Base-by-base conservation (phyloP, 148 eudicot genomes). In the Talinum fruticosum region DNA sequence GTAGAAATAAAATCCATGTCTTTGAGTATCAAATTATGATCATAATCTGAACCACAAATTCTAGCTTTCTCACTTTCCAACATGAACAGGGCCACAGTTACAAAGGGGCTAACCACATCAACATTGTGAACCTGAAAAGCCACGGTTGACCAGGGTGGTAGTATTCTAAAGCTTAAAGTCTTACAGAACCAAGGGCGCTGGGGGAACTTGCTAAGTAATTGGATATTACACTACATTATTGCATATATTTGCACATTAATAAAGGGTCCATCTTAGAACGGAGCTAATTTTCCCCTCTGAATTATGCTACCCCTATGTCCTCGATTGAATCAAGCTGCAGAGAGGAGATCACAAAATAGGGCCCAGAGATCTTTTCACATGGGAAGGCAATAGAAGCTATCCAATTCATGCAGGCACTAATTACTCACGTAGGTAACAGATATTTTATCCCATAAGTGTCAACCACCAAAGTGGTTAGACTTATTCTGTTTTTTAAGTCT, bases 391-490 rank as follows among this genome's bases (percentile, higher is more conserved):
- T 19, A 23, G 35, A 32, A 66, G 10, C n/a, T 66, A 18, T 66
- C 44, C 30, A 19, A 30, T 61, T 45, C 59, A 33, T 5, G 51
- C 19, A 75, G 32, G 8, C 35, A 14, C 69, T 59, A 61, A 75
- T 61, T 45, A 76, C 0, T 36, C 24, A 23, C 2, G 54, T 34
- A 10, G 62, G 21, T 34, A 73, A 54, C 34, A 74, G 64, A 57
- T 74, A 74, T 30, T 36, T 59, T 44, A 74, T 74, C 75, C 66
- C 65, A 24, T 61, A 64, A 65, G 34, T 64, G 68, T 4, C 79
- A 53, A 15, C 51, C 29, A 51, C 18, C 53, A 19, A 36, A 24
- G 28, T 18, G 69, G 45, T 65, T 30, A 59, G 49, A 6, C 28
- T 41, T 44, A 34, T 30, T 75, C 19, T 10, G n/a, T 13, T 24